Conservation (phyloP, 306 rosid species). For the Adenanthera pavonina region DNA sequence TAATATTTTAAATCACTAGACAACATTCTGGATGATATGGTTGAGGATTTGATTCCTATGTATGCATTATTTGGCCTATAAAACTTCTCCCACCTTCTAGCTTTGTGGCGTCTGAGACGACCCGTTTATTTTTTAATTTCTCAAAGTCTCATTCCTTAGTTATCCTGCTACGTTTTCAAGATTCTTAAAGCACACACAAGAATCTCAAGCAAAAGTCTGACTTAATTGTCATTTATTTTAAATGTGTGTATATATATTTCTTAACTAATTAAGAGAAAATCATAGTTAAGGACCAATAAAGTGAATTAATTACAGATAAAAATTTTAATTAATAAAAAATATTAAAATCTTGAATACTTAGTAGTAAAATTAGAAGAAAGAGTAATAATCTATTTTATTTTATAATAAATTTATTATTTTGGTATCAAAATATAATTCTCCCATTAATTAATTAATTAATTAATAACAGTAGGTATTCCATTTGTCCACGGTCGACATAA, state of each 20-base stretch:
- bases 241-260: too few species aligned
- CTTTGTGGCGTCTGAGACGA: slow-evolving; percentile 27
- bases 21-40: slow-evolving; percentile 39
- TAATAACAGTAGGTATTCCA: not conserved
- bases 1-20: not conserved
- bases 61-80: slow-evolving; percentile 22
- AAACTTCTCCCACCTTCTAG: not conserved
- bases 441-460: too few species aligned
- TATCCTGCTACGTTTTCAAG: slow-evolving; percentile 20
- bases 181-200: slow-evolving; percentile 29
- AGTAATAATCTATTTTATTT: too few species aligned
- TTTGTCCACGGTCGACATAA: slow-evolving; percentile 38
- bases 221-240: not conserved
- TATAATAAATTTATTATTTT: too few species aligned
- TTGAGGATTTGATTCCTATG: slow-evolving; percentile 48
- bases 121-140: not conserved
- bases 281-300: too few species aligned
- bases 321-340: too few species aligned
- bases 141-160: not conserved
- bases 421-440: too few species aligned
- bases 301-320: too few species aligned
- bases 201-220: slow-evolving; percentile 38
- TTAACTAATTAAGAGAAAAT: too few species aligned
- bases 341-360: too few species aligned
- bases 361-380: too few species aligned